Percentiles rank a stretch among this genome's conserved stretches.
Conservation (phyloP, 192 early-diverging fungal species). For the Oehlia diaphana region DNA sequence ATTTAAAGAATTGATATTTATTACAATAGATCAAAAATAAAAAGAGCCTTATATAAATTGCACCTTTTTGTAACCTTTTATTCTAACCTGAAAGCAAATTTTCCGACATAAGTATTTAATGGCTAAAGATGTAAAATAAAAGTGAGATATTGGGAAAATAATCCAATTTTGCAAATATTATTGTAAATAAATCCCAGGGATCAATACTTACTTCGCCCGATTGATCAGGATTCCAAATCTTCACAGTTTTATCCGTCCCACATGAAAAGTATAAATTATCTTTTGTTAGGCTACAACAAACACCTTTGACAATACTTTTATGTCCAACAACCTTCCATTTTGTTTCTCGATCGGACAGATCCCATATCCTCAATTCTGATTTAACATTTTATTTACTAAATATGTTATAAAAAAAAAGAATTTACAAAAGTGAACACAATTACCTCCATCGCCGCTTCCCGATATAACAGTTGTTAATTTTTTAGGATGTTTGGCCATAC, state of each 20-base stretch:
- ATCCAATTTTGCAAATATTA: not conserved
- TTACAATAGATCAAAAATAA: too few relatives aligned
- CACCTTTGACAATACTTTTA: conserved; percentile 84
- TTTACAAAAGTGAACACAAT: not conserved
- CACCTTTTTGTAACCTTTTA: too few relatives aligned
- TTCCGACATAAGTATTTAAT: conserved; percentile 75
- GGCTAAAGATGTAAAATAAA: conserved; percentile 40
- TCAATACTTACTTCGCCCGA: conserved; percentile 29
- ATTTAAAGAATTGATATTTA: not conserved
- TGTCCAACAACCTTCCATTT: conserved; percentile 80
- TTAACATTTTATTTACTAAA: conserved; percentile 5
- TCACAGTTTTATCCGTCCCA: conserved; percentile 91
- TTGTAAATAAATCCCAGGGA: not conserved
- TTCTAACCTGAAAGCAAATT: conserved; percentile 64
- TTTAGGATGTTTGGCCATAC: conserved; percentile 92
- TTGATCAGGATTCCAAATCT: conserved; percentile 81
- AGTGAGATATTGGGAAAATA: not conserved
- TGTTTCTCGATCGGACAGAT: conserved; percentile 72
- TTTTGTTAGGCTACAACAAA: conserved; percentile 67
- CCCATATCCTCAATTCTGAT: conserved; percentile 89
- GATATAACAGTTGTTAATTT: conserved; percentile 80
- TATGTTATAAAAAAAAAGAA: not conserved
- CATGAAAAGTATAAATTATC: conserved; percentile 81
- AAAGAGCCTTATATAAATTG: not conserved
- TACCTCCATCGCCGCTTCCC: conserved; percentile 92